phyloP scores from a whole-genome alignment of 331 rosid genomes.

The Malus hybrid region DNA sequence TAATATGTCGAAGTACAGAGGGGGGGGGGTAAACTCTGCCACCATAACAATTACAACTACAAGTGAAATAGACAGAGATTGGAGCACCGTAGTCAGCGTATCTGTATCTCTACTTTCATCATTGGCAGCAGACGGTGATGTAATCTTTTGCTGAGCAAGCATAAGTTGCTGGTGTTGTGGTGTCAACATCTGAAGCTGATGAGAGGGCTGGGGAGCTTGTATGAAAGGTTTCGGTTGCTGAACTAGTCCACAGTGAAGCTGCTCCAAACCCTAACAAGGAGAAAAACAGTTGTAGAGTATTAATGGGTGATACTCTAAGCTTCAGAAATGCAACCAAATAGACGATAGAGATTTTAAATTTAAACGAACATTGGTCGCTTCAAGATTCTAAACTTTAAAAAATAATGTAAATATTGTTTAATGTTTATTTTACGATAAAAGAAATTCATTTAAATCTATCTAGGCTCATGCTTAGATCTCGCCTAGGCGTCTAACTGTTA shows the following conservation, averaged over 20 bases:
- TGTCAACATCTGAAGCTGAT: slow-evolving; percentile 92
- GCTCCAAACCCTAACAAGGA: slow-evolving; percentile 75
- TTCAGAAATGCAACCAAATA: not conserved
- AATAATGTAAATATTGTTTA: no score
- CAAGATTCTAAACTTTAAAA: not conserved
- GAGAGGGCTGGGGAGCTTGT: slow-evolving; percentile 85
- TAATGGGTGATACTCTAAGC: not conserved
- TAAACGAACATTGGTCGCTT: not conserved
- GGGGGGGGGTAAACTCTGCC: not conserved
- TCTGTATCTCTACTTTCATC: slow-evolving; percentile 82
- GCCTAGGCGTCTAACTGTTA: no score
- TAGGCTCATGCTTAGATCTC: no score
- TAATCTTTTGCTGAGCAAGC: slow-evolving; percentile 88
- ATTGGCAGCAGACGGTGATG: slow-evolving; percentile 65
- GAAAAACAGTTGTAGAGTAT: not conserved
- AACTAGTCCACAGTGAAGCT: slow-evolving; percentile 80
- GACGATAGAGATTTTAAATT: not conserved
- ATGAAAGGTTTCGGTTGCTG: slow-evolving; percentile 86
- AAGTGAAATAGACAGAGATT: slow-evolving; percentile 13
- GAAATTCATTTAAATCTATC: no score
- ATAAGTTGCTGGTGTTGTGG: slow-evolving; percentile 90
- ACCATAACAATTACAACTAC: not conserved
- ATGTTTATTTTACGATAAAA: no score
- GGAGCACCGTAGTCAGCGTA: slow-evolving; percentile 63
- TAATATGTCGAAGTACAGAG: not conserved